Evolutionary conservation across 805 yeast species (phyloP).

Genomic region (Cyberlindnera petersonii): DNA sequence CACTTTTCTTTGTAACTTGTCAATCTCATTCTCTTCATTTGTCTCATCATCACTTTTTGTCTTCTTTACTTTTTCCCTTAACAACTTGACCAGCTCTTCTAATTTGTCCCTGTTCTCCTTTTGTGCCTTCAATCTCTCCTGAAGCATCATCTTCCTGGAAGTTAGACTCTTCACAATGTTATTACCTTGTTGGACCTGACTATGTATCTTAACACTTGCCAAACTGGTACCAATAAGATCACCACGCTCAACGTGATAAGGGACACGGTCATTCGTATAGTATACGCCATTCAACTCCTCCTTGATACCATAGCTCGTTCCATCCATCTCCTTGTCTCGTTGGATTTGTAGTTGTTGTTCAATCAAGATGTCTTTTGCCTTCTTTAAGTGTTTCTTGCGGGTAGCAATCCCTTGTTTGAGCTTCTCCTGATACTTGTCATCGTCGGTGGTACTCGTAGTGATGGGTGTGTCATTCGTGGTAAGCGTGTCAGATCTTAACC

Average conservation of each 20-base stretch:
- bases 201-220: slow-evolving; percentile 15
- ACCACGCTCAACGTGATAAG: slow-evolving; percentile 23
- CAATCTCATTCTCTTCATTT: slow-evolving; percentile 1
- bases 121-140: slow-evolving; percentile 6
- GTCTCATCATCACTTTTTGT: not conserved
- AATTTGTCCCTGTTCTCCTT: slow-evolving; percentile 4
- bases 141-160: not conserved
- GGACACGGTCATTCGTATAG: slow-evolving; percentile 17
- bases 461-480: not conserved
- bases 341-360: slow-evolving; percentile 4
- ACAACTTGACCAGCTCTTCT: not conserved
- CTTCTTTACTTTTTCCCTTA: slow-evolving; percentile 2
- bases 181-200: slow-evolving; percentile 15
- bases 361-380: slow-evolving; percentile 9
- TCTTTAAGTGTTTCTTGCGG: slow-evolving; percentile 8
- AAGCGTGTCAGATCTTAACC: not conserved
- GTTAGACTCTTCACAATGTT: not conserved
- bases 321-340: slow-evolving; percentile 1
- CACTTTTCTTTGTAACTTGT: slow-evolving; percentile 5
- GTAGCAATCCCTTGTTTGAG: slow-evolving; percentile 8
- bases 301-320: not conserved
- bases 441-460: not conserved
- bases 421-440: slow-evolving; percentile 7
- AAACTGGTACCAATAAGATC: slow-evolving; percentile 23
- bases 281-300: slow-evolving; percentile 9